Evolutionary conservation across 192 early-diverging fungal species (phyloP), one percentile per base, ranked within the genome.

Genomic region (Lunasporangiospora selenospora): DNA sequence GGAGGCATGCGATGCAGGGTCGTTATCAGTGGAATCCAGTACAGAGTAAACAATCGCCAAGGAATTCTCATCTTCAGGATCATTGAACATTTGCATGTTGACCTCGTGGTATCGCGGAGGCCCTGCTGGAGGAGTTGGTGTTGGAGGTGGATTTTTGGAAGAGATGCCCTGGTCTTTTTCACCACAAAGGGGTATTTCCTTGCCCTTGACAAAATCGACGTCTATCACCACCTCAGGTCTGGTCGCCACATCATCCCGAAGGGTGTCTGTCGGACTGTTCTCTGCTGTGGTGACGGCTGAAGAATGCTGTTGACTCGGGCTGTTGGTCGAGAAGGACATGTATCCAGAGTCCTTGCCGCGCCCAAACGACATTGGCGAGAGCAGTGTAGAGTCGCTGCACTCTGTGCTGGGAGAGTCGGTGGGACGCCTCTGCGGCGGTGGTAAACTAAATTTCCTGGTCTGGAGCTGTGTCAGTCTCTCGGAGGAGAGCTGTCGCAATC

Each of bases 71-170:
- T 65, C 39, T 24, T 45, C 63, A 0, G 75, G 12, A 27, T 63
- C 36, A 55, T 83, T 77, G 67, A 79, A 83, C 0, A 75, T 70
- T 4, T 65, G 75, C 4, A 67, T 47, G 48, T 79, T 71, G 26
- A 70, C 79, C 38, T 81, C 82, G 2, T 67, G 58, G 9, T 57
- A 78, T 21, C 61, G 70, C 23, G 71, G 67, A 7, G 77, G 79
- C 6, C 36, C 33, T 11, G 58, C 19, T 9, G 57, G 55, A 10
- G 60, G 60, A 1, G 27, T 37, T 7, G 10, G 12, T n/a, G 30
- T 1, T 39, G 42, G 18, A 3, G 30, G n/a, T n/a, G 29, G 13
- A 26, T 16, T 16, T 3, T 43, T n/a, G n/a, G n/a, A n/a, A n/a
- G n/a, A n/a, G n/a, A n/a, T n/a, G n/a, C n/a, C n/a, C n/a, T n/a